phyloP scores from a whole-genome alignment of 345 rosid genomes.

The Cardamine resedifolia region DNA sequence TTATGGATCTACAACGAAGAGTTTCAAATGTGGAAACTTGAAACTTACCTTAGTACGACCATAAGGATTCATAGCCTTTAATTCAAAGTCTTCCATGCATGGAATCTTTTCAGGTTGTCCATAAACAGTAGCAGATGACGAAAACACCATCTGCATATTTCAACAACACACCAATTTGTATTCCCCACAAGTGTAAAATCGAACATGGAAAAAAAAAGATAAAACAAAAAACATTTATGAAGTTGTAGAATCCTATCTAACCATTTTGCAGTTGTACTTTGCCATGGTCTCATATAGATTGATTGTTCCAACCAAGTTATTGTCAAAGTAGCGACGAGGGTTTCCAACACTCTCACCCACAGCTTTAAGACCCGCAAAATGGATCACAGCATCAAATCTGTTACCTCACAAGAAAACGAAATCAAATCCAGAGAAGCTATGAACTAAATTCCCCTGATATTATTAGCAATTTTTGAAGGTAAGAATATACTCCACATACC shows the following conservation, averaged over 20 bases:
- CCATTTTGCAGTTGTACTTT: conserved; percentile 73
- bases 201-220: background rate
- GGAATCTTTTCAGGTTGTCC: conserved; percentile 93
- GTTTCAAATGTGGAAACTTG: too few species aligned
- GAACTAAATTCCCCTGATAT: background rate
- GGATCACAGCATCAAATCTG: conserved; percentile 92
- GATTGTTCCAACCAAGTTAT: conserved; percentile 74
- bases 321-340: conserved; percentile 84
- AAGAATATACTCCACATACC: conserved; percentile 44
- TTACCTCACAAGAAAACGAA: conserved; percentile 21
- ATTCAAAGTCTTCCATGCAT: conserved; percentile 68
- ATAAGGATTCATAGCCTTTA: conserved; percentile 89
- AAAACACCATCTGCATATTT: conserved; percentile 75
- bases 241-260: conserved; percentile 18
- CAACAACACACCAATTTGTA: conserved; percentile 2
- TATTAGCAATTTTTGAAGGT: background rate
- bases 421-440: conserved; percentile 2
- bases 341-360: conserved; percentile 80
- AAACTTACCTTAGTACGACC: conserved; percentile 82
- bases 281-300: conserved; percentile 71
- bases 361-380: conserved; percentile 92
- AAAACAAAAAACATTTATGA: background rate
- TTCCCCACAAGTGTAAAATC: background rate
- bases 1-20: background rate
- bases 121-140: conserved; percentile 94